Conservation (phyloP, 805 yeast genomes). For the Kodamaea restingae region DNA sequence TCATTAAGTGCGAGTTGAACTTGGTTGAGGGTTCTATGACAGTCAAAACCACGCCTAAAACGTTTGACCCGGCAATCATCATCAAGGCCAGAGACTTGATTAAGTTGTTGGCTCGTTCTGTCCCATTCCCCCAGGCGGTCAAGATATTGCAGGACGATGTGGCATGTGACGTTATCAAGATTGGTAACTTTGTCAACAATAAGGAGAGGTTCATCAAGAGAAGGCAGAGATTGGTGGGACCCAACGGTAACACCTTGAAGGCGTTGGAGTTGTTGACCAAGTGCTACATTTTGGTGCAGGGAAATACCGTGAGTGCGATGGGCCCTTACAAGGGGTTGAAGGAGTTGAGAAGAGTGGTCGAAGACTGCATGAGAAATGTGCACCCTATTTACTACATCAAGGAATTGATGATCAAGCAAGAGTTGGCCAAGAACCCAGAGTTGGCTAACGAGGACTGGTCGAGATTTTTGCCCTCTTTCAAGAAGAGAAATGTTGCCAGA, state of each 20-base stretch:
- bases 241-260: slow-evolving; percentile 92
- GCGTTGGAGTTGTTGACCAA: slow-evolving; percentile 93
- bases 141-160: slow-evolving; percentile 87
- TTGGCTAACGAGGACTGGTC: slow-evolving; percentile 96
- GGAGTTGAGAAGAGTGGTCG: slow-evolving; percentile 88
- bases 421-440: slow-evolving; percentile 91
- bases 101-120: slow-evolving; percentile 90
- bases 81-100: slow-evolving; percentile 93
- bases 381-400: slow-evolving; percentile 98
- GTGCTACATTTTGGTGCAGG: slow-evolving; percentile 94
- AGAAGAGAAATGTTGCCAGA: slow-evolving; percentile 93
- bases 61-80: slow-evolving; percentile 91
- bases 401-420: slow-evolving; percentile 96
- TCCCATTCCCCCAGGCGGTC: slow-evolving; percentile 94
- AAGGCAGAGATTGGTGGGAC: slow-evolving; percentile 94
- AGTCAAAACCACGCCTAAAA: slow-evolving; percentile 91
- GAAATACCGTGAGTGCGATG: slow-evolving; percentile 95
- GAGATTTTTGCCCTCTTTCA: slow-evolving; percentile 92
- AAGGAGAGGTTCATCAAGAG: slow-evolving; percentile 93
- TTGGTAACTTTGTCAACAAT: slow-evolving; percentile 82
- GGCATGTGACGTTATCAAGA: slow-evolving; percentile 95
- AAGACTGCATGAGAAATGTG: slow-evolving; percentile 93
- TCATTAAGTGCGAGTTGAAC: slow-evolving; percentile 79
- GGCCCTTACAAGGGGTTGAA: slow-evolving; percentile 93
- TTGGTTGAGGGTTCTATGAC: slow-evolving; percentile 97